Base-by-base conservation (phyloP, 352 stramenopile genomes). In the Globisporangium acanthophoron region DNA sequence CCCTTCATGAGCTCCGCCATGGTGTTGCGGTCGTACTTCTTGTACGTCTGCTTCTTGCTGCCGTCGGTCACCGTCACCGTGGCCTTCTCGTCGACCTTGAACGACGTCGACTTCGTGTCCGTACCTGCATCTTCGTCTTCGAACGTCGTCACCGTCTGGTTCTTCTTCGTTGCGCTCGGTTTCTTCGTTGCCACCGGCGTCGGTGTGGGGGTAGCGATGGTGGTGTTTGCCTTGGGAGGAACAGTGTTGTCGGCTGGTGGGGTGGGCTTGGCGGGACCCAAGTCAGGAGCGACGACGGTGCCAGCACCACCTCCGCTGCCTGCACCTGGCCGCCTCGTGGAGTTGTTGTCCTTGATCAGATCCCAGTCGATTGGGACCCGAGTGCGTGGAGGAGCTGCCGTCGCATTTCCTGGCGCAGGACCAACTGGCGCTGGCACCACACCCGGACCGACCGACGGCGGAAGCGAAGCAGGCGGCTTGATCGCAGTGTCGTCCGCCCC, bases 1-100 rank as follows among this genome's bases (percentile, higher is more conserved):
- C 45, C 29, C 18, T 54, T 50, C 24, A 48, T 35, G 37, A 44
- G 43, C 35, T 61, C 50, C 11, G 29, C 29, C 43, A 58, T 64
- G 8, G 58, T 52, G 33, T 54, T 46, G 50, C 65, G 65, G 35
- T 69, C 54, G 41, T 69, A 73, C 39, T 65, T 69, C 31, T 69
- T 41, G 48, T 53, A 64, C 5, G 55, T 62, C 27, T 58, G 24
- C 40, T 50, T 59, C 16, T 58, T 49, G 31, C 46, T 56, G 11
- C 60, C 61, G 43, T 73, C 52, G 16, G 41, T 59, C 37, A 69
- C 40, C 5, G 54, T 69, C 44, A 73, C 58, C 3, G 37, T 50
- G 9, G 46, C 31, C 9, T 54, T 51, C 29, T 56, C 56, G 5
- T 45, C 39, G 15, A 24, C 52, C 31, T 60, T 53, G 40, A 60